These are phyloP conservation scores for Termitomyces bulborhizus DNA, from an alignment of 768 basidiomycete species.

Conservation along the genomic window DNA sequence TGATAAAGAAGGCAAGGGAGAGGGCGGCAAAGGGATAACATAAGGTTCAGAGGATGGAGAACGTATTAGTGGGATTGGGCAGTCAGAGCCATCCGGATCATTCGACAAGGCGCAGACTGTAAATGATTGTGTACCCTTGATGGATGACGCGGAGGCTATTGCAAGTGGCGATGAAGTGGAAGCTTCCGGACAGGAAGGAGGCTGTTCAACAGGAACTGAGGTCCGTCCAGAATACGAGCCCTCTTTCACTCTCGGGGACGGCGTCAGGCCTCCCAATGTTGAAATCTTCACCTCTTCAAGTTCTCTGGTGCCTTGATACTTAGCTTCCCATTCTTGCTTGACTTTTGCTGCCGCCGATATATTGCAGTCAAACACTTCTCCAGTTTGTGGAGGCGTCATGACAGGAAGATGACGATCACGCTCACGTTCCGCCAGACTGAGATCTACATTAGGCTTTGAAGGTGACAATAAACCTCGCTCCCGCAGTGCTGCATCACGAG, in stretches of 20 bases:
- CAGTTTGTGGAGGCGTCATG: conserved; percentile 15
- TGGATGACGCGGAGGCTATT: neutral
- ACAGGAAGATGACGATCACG: conserved; percentile 31
- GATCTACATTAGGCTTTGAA: conserved; percentile 32
- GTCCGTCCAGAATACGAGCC: conserved; percentile 5
- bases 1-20: conserved; percentile 5
- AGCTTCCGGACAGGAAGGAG: neutral
- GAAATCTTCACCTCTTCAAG: conserved; percentile 25
- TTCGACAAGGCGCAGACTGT: neutral
- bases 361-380: conserved; percentile 8
- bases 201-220: neutral
- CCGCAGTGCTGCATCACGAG: conserved; percentile 52
- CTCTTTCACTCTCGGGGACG: conserved; percentile 1
- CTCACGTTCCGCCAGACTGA: conserved; percentile 33
- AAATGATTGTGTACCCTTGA: neutral
- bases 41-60: conserved; percentile 1
- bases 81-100: neutral
- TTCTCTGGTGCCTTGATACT: conserved; percentile 21
- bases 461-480: conserved; percentile 55
- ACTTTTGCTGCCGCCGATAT: conserved; percentile 44
- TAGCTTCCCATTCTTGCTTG: conserved; percentile 48
- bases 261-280: neutral
- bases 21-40: conserved; percentile 13
- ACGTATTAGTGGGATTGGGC: neutral
- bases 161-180: neutral